These are phyloP conservation scores for Escallonia herrerae DNA, from an alignment of 129 eudicot genomes.

Conservation along the genomic window DNA sequence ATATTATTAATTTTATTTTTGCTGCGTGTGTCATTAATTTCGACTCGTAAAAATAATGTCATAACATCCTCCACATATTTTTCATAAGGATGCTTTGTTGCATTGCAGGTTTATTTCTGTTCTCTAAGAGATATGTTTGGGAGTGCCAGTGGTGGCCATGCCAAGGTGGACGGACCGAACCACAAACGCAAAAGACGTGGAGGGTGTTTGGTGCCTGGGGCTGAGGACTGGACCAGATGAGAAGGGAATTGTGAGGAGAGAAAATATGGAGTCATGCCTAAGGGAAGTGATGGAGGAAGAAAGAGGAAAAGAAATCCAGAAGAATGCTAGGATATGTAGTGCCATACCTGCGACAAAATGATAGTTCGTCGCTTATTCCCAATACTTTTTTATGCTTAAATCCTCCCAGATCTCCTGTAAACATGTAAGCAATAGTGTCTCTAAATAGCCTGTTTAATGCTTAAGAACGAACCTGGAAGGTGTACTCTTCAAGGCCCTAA, in stretches of 20 bases:
- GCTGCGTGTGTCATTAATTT: no score
- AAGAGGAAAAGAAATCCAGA: conserved; percentile 30
- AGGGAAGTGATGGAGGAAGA: conserved; percentile 50
- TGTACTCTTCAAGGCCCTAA: no score
- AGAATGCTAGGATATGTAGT: conserved; percentile 43
- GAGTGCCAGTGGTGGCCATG: conserved; percentile 58
- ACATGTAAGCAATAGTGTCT: no score
- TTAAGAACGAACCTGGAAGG: no score
- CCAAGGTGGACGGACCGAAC: conserved; percentile 65
- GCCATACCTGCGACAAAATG: no score
- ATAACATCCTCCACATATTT: no score
- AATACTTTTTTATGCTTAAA: no score
- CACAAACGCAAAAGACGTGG: conserved; percentile 48
- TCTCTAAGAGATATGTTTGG: conserved; percentile 52
- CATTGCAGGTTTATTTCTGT: conserved; percentile 84
- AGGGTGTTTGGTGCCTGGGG: conserved; percentile 58
- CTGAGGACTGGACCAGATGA: conserved; percentile 41
- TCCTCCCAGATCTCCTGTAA: no score
- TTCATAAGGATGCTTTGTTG: conserved; percentile 64
- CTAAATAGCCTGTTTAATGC: no score
- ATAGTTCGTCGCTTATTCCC: no score
- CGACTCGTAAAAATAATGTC: no score
- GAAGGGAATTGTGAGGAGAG: conserved; percentile 36
- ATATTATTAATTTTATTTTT: no score
- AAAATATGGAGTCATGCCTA: conserved; percentile 35